These are phyloP conservation scores for Polytrichum formosum DNA, from an alignment of 225 moss, liverwort and hornwort genomes.

Conservation along the genomic window DNA sequence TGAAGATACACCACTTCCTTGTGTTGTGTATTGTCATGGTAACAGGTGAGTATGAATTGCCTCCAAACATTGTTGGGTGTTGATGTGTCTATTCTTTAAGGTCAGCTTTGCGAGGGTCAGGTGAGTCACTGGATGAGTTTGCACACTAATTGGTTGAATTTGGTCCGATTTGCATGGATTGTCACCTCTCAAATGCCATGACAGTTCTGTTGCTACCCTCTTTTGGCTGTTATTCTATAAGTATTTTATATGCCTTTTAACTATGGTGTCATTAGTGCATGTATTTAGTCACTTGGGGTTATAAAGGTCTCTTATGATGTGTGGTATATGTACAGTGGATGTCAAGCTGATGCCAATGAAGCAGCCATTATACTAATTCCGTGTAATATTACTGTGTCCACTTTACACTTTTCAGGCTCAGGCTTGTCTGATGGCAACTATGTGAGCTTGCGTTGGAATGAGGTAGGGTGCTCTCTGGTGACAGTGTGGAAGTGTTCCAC, in stretches of 20 bases:
- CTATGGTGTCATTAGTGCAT: no score
- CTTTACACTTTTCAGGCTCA: conserved; percentile 96
- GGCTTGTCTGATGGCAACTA: conserved; percentile 95
- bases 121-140: neutral
- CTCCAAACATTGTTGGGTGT: neutral
- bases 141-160: no score
- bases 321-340: conserved; percentile 60
- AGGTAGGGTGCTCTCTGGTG: conserved; percentile 44
- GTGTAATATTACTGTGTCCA: conserved; percentile 93
- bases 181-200: no score
- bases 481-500: no score
- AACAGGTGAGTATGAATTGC: conserved; percentile 60
- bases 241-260: no score
- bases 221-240: no score
- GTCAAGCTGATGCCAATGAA: conserved; percentile 99
- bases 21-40: conserved; percentile 94
- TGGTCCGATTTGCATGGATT: no score
- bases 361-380: conserved; percentile 95
- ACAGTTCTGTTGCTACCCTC: no score
- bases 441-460: conserved; percentile 99
- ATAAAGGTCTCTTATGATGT: no score
- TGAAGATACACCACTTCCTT: conserved; percentile 76
- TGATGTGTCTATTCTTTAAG: no score
- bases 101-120: neutral
- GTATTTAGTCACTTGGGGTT: no score